phyloP scores from a whole-genome alignment of 2,329 filamentous ascomycete species.

The Dactylellina cionopaga region DNA sequence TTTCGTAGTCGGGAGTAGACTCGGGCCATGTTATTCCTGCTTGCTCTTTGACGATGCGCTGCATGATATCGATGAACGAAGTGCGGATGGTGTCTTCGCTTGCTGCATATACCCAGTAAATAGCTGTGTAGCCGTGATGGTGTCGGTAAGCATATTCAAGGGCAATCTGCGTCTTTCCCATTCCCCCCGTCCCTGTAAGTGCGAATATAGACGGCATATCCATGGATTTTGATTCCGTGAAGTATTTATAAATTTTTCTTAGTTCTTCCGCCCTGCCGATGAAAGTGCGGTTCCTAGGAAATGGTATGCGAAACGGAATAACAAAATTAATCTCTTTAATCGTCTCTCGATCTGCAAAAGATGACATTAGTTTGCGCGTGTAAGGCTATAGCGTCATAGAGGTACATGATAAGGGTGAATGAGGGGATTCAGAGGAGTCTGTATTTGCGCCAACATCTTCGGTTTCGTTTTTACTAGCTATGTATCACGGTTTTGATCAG shows the following conservation, averaged over 20 bases:
- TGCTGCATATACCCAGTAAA: constrained; percentile 11
- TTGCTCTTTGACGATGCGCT: too few relatives aligned
- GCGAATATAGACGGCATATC: neutral
- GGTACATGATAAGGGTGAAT: neutral
- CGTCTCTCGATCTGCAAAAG: too few relatives aligned
- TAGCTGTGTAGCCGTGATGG: neutral
- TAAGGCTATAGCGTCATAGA: neutral
- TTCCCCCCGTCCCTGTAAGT: too few relatives aligned
- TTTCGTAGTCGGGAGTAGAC: constrained; percentile 7
- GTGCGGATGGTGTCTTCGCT: neutral
- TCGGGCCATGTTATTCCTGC: too few relatives aligned
- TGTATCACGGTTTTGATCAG: neutral
- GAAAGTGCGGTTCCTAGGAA: neutral
- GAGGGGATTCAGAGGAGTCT: neutral
- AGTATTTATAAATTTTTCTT: neutral
- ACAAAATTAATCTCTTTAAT: too few relatives aligned
- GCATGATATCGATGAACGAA: too few relatives aligned
- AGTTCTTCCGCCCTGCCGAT: constrained; percentile 8
- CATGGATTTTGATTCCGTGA: neutral
- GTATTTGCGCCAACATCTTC: neutral
- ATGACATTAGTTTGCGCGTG: neutral
- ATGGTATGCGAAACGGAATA: too few relatives aligned
- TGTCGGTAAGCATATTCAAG: constrained; percentile 6
- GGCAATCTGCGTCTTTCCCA: too few relatives aligned
- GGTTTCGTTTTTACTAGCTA: neutral